Evolutionary conservation across 1,284 basidiomycete genomes (phyloP), one percentile per base, ranked within the genome.

Genomic region (Apiotrichum sp.): DNA sequence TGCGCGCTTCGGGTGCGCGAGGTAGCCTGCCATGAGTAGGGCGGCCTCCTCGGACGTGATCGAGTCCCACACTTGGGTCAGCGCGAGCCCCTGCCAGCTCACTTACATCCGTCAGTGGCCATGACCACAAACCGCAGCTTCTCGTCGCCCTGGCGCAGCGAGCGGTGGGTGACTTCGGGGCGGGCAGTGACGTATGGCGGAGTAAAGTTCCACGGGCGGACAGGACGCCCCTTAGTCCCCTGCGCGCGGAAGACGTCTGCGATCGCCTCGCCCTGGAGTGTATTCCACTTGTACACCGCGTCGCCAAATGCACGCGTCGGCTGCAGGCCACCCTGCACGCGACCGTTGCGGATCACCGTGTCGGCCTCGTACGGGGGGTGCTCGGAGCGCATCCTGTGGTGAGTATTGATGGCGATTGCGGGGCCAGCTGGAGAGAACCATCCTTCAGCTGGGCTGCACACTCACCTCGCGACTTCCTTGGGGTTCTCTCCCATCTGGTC

Each of bases 1-100:
- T 10, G 58, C n/a, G 45, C 65, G 67, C 36, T 61, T 84, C 14
- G 89, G 74, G 22, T 89, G 88, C 22, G 81, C 77, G 47, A 97
- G 78, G 77, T 92, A 84, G 1, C 88, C 89, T 4, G 86, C 91
- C 16, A 95, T 87, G 29, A 99, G 84, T 14, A 87, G 82, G 49
- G 96, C 92, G 6, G 93, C 91, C 66, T 98, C 93, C 70, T 93
- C 86, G n/a, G 93, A 96, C 59, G 88, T 87, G 54, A 98, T 81
- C 64, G 88, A 81, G 76, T 99, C 96, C 91, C 93, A 98, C 50
- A 98, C 75, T 77, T 53, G 10, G 36, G 50, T 52, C 29, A 36
- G 50, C 35, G 3, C 0, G 5, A 22, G 32, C 2, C 34, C 13
- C 7, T 13, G 13, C 8, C 8, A 7, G 13, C 36, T 38, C 7